Conservation (phyloP, 495 filamentous ascomycete genomes). For the Aspergillus bridgeri region DNA sequence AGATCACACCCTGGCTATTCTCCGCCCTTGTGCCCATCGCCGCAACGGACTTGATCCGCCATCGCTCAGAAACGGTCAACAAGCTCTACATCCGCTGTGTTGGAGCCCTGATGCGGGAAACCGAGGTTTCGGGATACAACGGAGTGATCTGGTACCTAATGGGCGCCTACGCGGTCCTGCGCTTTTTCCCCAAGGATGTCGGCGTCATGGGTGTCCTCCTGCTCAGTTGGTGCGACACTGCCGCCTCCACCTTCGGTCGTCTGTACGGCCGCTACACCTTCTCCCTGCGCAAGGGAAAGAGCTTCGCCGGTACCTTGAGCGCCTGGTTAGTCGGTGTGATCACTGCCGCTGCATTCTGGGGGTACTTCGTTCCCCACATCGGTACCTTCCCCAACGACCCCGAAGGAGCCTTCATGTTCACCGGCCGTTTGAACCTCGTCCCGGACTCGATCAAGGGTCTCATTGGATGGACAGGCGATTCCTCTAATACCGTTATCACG, state of each 20-base stretch:
- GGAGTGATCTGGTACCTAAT: constrained; percentile 96
- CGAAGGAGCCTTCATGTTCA: constrained; percentile 75
- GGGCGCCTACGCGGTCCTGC: constrained; percentile 79
- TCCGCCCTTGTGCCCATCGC: constrained; percentile 84
- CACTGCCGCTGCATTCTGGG: constrained; percentile 85
- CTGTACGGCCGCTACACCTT: constrained; percentile 86
- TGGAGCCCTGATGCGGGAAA: constrained; percentile 94
- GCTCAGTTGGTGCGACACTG: constrained; percentile 96
- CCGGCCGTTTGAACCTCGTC: constrained; percentile 65
- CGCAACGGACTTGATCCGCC: constrained; percentile 74
- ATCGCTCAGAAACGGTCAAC: constrained; percentile 77
- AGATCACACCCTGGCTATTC: constrained; percentile 82
- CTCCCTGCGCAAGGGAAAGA: constrained; percentile 81
- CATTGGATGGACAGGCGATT: constrained; percentile 43
- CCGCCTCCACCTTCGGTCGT: constrained; percentile 87
- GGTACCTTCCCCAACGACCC: constrained; percentile 64
- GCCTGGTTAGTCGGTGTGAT: constrained; percentile 76
- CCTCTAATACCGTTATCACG: constrained; percentile 44
- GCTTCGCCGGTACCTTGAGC: constrained; percentile 80
- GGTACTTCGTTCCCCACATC: constrained; percentile 68
- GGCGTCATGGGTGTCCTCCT: constrained; percentile 83
- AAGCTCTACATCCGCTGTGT: constrained; percentile 77
- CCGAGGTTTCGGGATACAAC: constrained; percentile 88
- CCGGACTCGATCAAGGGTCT: constrained; percentile 45
- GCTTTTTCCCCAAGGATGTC: constrained; percentile 92